Evolutionary conservation across 176 grass and related monocot species (phyloP).

Genomic region (Poa annua): DNA sequence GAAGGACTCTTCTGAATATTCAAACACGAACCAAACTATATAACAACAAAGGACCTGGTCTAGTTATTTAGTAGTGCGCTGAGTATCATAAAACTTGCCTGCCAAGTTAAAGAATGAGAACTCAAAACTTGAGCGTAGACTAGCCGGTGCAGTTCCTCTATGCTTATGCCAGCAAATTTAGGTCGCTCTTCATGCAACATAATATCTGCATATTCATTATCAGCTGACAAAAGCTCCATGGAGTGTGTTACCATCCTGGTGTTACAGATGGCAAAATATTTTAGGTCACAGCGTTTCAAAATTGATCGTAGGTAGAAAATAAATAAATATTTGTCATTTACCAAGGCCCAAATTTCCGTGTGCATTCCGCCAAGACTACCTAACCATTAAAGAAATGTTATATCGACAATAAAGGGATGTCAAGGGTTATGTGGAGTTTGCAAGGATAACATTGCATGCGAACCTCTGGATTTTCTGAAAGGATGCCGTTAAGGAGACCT

Average conservation of each 20-base stretch:
- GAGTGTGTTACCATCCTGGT: constrained; percentile 93
- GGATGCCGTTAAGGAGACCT: constrained; percentile 71
- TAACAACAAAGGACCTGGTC: constrained; percentile 19
- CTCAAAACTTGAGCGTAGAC: constrained; percentile 90
- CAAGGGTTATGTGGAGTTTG: constrained; percentile 27
- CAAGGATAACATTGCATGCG: constrained; percentile 37
- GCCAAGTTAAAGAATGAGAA: constrained; percentile 96
- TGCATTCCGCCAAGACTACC: constrained; percentile 92
- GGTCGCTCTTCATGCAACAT: constrained; percentile 82
- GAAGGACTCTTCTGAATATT: constrained; percentile 24
- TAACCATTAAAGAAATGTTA: constrained; percentile 51
- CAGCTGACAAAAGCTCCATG: constrained; percentile 81
- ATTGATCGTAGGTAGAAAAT: constrained; percentile 28
- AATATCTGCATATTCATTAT: constrained; percentile 79
- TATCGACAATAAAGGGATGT: constrained; percentile 31
- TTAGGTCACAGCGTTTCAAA: constrained; percentile 25
- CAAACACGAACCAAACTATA: constrained; percentile 21
- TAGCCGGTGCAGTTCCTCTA: constrained; percentile 90
- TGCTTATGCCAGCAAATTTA: constrained; percentile 78
- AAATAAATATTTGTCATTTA: constrained; percentile 48
- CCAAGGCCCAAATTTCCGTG: constrained; percentile 87
- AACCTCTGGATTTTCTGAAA: constrained; percentile 96
- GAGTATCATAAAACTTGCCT: constrained; percentile 63
- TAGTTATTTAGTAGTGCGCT: constrained; percentile 20
- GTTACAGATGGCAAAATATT: constrained; percentile 40